Evolutionary conservation across 2,329 filamentous ascomycete species (phyloP).

Genomic region (Pseudogymnoascus sp.): DNA sequence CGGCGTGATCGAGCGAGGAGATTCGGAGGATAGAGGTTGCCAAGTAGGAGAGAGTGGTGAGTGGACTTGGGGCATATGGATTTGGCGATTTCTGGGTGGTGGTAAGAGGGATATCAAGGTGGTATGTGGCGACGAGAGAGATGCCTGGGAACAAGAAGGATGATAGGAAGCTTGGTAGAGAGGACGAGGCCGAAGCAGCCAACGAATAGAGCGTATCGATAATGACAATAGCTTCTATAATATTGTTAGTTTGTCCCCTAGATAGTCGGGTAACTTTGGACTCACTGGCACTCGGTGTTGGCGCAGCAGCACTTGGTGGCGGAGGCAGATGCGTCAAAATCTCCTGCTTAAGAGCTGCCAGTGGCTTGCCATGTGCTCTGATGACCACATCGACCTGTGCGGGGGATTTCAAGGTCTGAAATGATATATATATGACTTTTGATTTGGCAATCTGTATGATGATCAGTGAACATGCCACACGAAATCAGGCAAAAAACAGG

Average conservation of each 20-base stretch:
- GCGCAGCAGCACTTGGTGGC: constrained; percentile 11
- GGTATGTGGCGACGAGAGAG: constrained; percentile 72
- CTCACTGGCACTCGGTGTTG: constrained; percentile 31
- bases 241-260: neutral
- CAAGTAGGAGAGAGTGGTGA: constrained; percentile 69
- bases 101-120: constrained; percentile 63
- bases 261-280: neutral
- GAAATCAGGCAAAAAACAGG: neutral
- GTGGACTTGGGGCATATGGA: constrained; percentile 58
- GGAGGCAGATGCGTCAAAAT: constrained; percentile 41
- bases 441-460: constrained; percentile 49
- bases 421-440: constrained; percentile 68
- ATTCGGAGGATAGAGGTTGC: constrained; percentile 78
- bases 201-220: constrained; percentile 73
- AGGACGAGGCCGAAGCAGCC: constrained; percentile 41
- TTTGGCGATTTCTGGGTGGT: constrained; percentile 26
- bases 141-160: constrained; percentile 57
- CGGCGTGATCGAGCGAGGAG: constrained; percentile 63
- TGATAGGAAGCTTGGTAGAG: constrained; percentile 61
- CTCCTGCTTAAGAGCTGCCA: constrained; percentile 49
- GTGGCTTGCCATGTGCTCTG: constrained; percentile 49
- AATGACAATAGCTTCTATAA: constrained; percentile 61
- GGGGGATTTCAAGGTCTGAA: constrained; percentile 55
- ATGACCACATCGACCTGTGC: constrained; percentile 60
- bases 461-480: constrained; percentile 1